Evolutionary conservation across 352 stramenopile genomes (phyloP), one percentile per base, ranked within the genome.

Genomic region (Phytophthora multivora): DNA sequence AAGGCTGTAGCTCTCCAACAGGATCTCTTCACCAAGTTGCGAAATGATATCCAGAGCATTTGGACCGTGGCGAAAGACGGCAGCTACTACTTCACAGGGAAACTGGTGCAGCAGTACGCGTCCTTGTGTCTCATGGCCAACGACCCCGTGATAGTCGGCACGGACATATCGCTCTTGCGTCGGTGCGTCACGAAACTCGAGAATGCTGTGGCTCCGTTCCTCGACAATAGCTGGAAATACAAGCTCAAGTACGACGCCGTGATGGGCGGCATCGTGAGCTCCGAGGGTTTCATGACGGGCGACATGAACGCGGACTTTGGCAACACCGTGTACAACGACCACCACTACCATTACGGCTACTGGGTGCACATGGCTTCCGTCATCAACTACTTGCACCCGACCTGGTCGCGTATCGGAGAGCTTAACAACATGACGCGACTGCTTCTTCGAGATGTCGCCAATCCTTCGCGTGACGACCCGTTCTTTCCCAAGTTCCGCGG

Each of bases 21-120:
- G 10, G 64, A 66, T 58, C 52, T 93, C 10, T 60, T 84, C 13
- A 63, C 78, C 11, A 78, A 71, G 38, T 64, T 93, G 9, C 71
- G 66, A 9, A 55, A 39, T 16, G 84, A 93, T 50, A 79, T 93
- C 16, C 52, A 83, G 36, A 71, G 66, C 23, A 58, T 68, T 13
- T 93, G 80, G 84, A 74, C 68, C 1, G 82, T 91, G 28, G 25
- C 79, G 1, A 63, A 19, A 1, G 63, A 69, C 13, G 80, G 81
- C 13, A 90, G 77, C 63, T 91, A 83, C 57, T 91, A 93, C 58
- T 91, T 88, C 51, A 93, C 80, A 25, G 83, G 83, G 38, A 93
- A 93, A 51, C 65, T 79, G 12, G 83, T 82, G 18, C 81, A 90
- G 49, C 89, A 91, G 56, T 90, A 90, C 57, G 79, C 81, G 23